Conservation (phyloP, 1,284 basidiomycete genomes). For the Sparassis latifolia region DNA sequence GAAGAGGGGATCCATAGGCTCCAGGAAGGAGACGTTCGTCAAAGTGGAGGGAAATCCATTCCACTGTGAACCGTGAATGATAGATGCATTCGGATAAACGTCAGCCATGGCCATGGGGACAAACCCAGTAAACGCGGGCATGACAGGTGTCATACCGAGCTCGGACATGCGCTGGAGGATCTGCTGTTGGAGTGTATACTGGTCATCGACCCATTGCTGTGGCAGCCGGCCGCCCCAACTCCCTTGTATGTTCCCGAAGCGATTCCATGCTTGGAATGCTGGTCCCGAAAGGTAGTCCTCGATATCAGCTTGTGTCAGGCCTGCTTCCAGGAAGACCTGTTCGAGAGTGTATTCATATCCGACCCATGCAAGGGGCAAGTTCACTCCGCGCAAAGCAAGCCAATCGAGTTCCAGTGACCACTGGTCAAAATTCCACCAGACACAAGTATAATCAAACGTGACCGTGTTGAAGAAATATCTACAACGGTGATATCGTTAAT, state of each 20-base stretch:
- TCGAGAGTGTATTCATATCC: constrained; percentile 35
- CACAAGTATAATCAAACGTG: constrained; percentile 36
- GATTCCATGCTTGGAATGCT: constrained; percentile 38
- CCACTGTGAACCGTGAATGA: constrained; percentile 33
- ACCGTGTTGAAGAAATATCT: constrained; percentile 40
- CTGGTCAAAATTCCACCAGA: constrained; percentile 35
- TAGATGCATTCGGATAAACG: constrained; percentile 31
- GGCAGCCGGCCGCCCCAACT: constrained; percentile 33
- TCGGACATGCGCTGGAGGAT: constrained; percentile 36
- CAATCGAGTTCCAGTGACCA: constrained; percentile 40
- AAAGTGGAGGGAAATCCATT: constrained; percentile 25
- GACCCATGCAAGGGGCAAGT: constrained; percentile 37
- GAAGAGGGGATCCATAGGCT: constrained; percentile 36
- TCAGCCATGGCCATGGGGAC: constrained; percentile 29
- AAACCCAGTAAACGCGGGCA: constrained; percentile 40
- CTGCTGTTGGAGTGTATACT: constrained; percentile 32
- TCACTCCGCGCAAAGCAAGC: constrained; percentile 38
- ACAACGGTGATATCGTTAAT: background rate
- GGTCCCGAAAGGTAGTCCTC: constrained; percentile 31
- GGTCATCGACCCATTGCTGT: constrained; percentile 33
- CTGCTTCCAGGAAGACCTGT: constrained; percentile 32
- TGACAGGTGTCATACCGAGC: constrained; percentile 38
- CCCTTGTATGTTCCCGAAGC: constrained; percentile 38
- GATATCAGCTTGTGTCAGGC: constrained; percentile 31
- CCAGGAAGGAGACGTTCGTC: constrained; percentile 35